Evolutionary conservation across 1,284 basidiomycete species (phyloP), one percentile per base, ranked within the genome.

Genomic region (Sphagnurus paluster): DNA sequence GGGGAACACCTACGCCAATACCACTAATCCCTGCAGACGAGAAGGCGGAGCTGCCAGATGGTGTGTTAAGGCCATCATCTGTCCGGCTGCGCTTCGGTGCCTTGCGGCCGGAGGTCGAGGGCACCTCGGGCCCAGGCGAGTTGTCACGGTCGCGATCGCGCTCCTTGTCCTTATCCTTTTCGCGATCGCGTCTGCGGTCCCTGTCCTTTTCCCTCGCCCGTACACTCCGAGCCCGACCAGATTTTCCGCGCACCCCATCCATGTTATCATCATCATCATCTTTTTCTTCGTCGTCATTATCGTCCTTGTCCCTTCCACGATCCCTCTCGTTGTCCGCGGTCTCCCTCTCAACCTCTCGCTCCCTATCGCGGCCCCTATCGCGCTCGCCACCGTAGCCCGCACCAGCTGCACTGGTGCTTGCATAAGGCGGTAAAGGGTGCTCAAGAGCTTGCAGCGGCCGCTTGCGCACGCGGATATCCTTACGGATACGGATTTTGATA

Each of bases 401-500:
- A 4, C 30, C 40, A 3, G 32, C 35, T 3, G 39, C 44, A 20
- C 38, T 28, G 13, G 26, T 25, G 67, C 16, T 38, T 10, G 35
- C 28, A 16, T 44, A 44, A 3, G 42, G 17, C n/a, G 71, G 61
- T 0, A 68, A 56, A 0, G 71, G 71, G 6, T 69, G 68, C 10
- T 69, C 66, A 20, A 74, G 59, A 0, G 70, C 68, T 20, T 69
- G 67, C 13, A 75, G 69, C 1, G 80, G 77, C 9, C 81, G 73
- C 62, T 90, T 90, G 50, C 89, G 78, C 19, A 87, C 82, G 2
- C 89, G 81, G 32, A 90, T 90, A 55, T 93, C 90, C 64, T 93
- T 93, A 34, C 92, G 80, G 30, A 95, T 93, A 20, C 93, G 83
- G 39, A 96, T 93, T 67, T 95, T 94, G 64, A 95, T 89, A 3